Evolutionary conservation across 1,139 yeast species (phyloP).

Genomic region (Debaryomyces coudertii): DNA sequence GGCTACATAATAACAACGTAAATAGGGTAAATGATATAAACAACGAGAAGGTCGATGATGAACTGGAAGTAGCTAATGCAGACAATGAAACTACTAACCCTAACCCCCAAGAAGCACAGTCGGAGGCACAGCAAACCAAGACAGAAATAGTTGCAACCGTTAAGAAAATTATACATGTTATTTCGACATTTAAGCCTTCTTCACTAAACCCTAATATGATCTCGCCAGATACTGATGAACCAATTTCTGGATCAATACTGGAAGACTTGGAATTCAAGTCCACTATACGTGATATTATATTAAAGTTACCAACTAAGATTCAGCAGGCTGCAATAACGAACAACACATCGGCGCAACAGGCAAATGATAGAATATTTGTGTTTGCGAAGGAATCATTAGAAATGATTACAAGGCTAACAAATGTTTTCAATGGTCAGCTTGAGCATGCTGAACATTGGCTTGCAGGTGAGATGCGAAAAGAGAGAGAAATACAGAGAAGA

Average conservation of each 20-base stretch:
- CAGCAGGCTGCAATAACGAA: conserved; percentile 32
- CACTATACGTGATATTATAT: conserved; percentile 77
- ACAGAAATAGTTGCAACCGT: conserved; percentile 87
- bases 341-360: conserved; percentile 33
- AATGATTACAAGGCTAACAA: conserved; percentile 81
- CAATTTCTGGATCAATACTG: not conserved
- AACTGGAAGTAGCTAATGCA: conserved; percentile 14
- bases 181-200: conserved; percentile 89
- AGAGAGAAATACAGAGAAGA: not conserved
- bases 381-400: conserved; percentile 89
- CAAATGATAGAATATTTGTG: conserved; percentile 68
- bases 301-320: conserved; percentile 62
- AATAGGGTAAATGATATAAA: conserved; percentile 14
- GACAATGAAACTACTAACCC: not conserved
- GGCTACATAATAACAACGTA: not conserved
- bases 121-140: conserved; percentile 43
- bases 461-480: conserved; percentile 39
- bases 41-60: conserved; percentile 13
- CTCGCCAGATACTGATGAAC: conserved; percentile 16
- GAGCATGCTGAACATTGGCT: conserved; percentile 87
- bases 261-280: conserved; percentile 46
- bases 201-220: conserved; percentile 29
- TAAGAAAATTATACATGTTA: conserved; percentile 81
- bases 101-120: not conserved
- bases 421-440: conserved; percentile 81